Evolutionary conservation across 345 rosid species (phyloP), one percentile per base, ranked within the genome.

Genomic region (Citrus maxima): DNA sequence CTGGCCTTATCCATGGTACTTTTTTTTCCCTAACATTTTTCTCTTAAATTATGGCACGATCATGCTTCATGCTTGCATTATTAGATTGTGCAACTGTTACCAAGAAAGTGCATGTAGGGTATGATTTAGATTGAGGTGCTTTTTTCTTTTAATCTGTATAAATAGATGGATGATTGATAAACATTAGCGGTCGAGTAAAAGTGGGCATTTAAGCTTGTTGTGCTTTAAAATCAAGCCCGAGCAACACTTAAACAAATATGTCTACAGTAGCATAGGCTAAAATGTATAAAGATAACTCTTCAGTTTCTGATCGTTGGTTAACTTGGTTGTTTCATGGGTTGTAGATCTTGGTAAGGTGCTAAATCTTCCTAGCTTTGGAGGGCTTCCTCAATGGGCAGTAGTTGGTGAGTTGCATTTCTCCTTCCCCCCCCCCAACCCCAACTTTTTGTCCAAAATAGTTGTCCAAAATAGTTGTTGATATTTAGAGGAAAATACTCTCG

Each of bases 381-480:
- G 73, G 80, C 98, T 93, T 21, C 95, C 97, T 73, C 98, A 95
- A 54, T 95, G 98, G 97, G 98, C 97, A 77, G 95, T 90, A 40
- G 97, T 93, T 35, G 98, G 97, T 89, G 70, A 87, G 92, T 78
- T 32, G 30, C 66, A 38, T 56, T 3, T 34, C 1, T 5, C 6
- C 6, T 0, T 0, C 6, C 35, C 37, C 6, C 37, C 37, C 37
- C 37, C 6, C 37, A 34, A 34, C 3, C n/a, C 28, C 28, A 28
- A 28, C 0, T n/a, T 58, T 58, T n/a, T 21, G 25, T 6, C 25
- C 24, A 7, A 22, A 58, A 58, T 7, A 21, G 60, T 56, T 21
- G 25, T 6, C 25, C 24, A 7, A 22, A 58, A 58, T 7, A 21
- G 60, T 56, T 22, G 24, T 56, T 56, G 61, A 56, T 56, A 21